Base-by-base conservation (phyloP, 805 yeast species). In the Brettanomyces anomalus region DNA sequence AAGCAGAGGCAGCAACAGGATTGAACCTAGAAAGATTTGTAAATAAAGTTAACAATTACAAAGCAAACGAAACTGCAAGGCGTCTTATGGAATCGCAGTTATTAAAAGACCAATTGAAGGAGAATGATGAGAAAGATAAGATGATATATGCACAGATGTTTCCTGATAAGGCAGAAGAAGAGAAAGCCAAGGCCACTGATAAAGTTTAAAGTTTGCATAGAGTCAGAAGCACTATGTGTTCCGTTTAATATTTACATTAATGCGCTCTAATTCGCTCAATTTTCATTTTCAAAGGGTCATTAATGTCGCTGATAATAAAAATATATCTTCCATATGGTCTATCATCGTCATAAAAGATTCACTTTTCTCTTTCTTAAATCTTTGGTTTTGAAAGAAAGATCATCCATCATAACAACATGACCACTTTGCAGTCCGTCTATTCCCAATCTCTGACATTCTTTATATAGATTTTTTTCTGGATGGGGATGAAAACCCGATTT, bases 1-100 rank as follows among this genome's bases (percentile, higher is more conserved):
- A 90, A 57, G 81, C 95, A 33, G 88, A 87, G 55, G 96, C 96
- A 28, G 97, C 95, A 2, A 75, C 83, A 0, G 97, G 97, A 3
- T 67, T 73, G 15, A 81, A 86, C 58, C 67, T 90, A 54, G 71
- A 71, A 40, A 81, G 76, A 59, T 89, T 78, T 59, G 58, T 81
- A 54, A 67, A 71, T 42, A 70, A 76, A 41, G 89, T 82, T 17
- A 81, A 81, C 47, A 66, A 72, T 47, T 77, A 79, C 54, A 67
- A 64, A 54, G 57, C 68, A 28, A 65, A 71, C 39, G 78, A 77
- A 43, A 69, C 71, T 16, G 74, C 69, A 43, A 67, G 72, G 48
- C 54, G 58, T 41, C 57, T 54, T 24, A 68, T 71, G 60, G 79
- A 76, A 51, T 63, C 57, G 47, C 50, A 49, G 28, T 21, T 59